Base-by-base conservation (phyloP, 225 moss, liverwort and hornwort species). In the Sphagnum contortum region DNA sequence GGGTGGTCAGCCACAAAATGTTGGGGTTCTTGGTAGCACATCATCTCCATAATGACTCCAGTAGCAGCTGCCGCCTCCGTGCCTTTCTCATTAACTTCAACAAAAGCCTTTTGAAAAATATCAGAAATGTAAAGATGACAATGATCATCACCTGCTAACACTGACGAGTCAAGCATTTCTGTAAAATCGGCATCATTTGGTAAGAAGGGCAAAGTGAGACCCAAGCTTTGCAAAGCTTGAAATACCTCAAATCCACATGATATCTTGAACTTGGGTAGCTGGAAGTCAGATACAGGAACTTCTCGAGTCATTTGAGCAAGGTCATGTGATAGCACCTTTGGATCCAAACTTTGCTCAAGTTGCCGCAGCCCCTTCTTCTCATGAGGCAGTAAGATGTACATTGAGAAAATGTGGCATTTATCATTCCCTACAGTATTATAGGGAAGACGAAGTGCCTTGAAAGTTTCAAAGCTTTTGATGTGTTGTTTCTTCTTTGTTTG, bases 11-110 rank as follows among this genome's bases (percentile, higher is more conserved):
- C 83, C 48, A 72, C 76, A 72, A 83, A 83, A 46, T 76, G 73
- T 45, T 51, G 5, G 29, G 83, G 73, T 4, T 54, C 0, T 9
- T 68, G 61, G 5, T 13, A 29, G 6, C 79, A 53, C 46, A 74
- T 6, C 9, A 59, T 9, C 57, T 55, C 63, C 48, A 71, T 53
- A 44, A 55, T 3, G 12, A 77, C 5, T 8, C 55, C 47, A 29
- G 73, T 83, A 7, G 75, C 81, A 3, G 86, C 86, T 7, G 83
- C 77, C 9, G 89, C 89, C 58, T 89, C 86, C 2, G 89, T 87
- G 10, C 87, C 89, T 68, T 67, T 58, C 74, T 89, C 87, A 57
- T 89, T 89, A 49, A 87, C 81, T 63, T 89, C 87, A 50, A 87
- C 75, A n/a, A 82, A 87, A 6, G 79, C 74, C 66, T 89, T 83